Percentiles rank a stretch among this genome's conserved stretches.
Evolutionary conservation across 176 grass and related monocot species (phyloP).

Genomic region (Oryza meyeriana): DNA sequence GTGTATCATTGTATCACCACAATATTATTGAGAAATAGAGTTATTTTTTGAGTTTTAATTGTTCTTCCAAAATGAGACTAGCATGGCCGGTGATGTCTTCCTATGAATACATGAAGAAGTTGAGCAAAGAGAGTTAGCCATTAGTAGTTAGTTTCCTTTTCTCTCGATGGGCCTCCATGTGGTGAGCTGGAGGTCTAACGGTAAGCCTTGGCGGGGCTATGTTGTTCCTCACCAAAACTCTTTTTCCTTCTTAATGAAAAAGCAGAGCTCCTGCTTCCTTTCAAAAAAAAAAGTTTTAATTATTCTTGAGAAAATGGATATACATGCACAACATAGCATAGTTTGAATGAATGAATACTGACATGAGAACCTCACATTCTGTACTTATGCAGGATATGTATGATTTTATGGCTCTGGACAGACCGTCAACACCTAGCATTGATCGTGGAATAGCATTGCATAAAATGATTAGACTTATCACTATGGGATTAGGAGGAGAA

Average conservation of each 20-base stretch:
- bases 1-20: not conserved
- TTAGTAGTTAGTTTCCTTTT: no score
- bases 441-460: slow-evolving; percentile 98
- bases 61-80: no score
- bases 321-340: not conserved
- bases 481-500: slow-evolving; percentile 93
- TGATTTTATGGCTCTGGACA: slow-evolving; percentile 91
- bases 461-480: slow-evolving; percentile 99
- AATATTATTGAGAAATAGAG: not conserved
- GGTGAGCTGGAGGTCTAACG: no score
- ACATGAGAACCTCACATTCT: not conserved
- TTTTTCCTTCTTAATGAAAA: no score
- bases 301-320: slow-evolving; percentile 19
- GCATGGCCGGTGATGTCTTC: no score
- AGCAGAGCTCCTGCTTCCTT: no score
- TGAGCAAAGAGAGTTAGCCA: no score
- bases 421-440: slow-evolving; percentile 84
- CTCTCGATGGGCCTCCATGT: no score
- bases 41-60: not conserved
- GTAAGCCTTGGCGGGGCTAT: no score
- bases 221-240: no score
- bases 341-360: slow-evolving; percentile 19
- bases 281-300: no score
- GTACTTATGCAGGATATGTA: slow-evolving; percentile 82
- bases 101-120: no score